Evolutionary conservation across 371 early-diverging fungal species (phyloP).

Genomic region (Mucor lusitanicus): DNA sequence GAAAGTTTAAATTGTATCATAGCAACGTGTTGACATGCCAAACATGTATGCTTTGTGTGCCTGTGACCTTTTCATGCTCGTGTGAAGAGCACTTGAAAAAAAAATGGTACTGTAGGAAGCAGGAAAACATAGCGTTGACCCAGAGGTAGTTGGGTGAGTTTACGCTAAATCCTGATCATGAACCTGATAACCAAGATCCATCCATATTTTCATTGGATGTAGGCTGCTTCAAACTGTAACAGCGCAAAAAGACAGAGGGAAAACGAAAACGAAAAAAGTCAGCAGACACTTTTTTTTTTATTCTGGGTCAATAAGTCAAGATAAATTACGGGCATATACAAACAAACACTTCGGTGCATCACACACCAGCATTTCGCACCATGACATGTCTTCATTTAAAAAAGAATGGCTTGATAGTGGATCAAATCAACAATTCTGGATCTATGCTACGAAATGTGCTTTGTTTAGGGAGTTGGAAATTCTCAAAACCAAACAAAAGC

Average conservation of each 20-base stretch:
- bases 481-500: background rate
- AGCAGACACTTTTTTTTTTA: constrained; percentile 12
- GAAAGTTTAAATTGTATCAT: background rate
- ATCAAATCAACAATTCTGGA: background rate
- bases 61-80: constrained; percentile 13
- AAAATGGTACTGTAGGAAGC: background rate
- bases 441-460: background rate
- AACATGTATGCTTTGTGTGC: constrained; percentile 5
- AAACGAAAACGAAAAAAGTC: constrained; percentile 14
- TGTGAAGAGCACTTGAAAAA: constrained; percentile 12
- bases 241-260: constrained; percentile 1
- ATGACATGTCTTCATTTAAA: background rate
- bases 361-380: background rate
- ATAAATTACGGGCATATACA: background rate
- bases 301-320: background rate
- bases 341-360: background rate
- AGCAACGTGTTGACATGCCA: constrained; percentile 7
- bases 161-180: background rate
- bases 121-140: too few relatives aligned
- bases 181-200: background rate
- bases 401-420: background rate
- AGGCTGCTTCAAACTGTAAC: background rate
- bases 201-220: background rate
- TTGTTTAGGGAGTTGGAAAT: background rate
- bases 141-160: background rate